These are phyloP conservation scores for Lantana camara DNA, from an alignment of 257 asterid genomes.

Conservation along the genomic window DNA sequence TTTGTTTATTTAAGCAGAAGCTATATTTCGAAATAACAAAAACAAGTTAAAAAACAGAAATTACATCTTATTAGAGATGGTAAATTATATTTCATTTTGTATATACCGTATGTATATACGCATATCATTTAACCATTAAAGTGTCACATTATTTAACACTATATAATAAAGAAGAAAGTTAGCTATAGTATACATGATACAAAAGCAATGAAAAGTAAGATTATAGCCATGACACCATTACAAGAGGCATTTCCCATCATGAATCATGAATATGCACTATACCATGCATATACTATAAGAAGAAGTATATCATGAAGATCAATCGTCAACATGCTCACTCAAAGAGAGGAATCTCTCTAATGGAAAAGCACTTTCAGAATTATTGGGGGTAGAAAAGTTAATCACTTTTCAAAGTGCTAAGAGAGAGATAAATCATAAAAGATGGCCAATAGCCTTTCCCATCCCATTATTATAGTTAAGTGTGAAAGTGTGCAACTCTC, in stretches of 20 bases:
- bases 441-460: constrained; percentile 35
- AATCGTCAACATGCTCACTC: constrained; percentile 21
- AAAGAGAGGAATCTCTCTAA: constrained; percentile 43
- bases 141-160: too few relatives aligned
- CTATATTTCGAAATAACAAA: too few relatives aligned
- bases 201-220: too few relatives aligned
- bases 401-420: constrained; percentile 43
- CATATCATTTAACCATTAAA: too few relatives aligned
- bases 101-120: too few relatives aligned
- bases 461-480: constrained; percentile 36
- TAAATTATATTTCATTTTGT: too few relatives aligned
- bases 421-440: constrained; percentile 30
- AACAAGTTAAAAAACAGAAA: too few relatives aligned
- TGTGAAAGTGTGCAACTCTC: constrained; percentile 31
- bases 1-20: too few relatives aligned
- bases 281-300: constrained; percentile 41
- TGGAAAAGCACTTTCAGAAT: constrained; percentile 40
- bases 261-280: constrained; percentile 61
- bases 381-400: constrained; percentile 52
- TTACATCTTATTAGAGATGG: too few relatives aligned
- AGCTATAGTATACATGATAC: too few relatives aligned
- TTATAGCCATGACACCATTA: constrained; percentile 4
- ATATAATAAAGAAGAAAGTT: too few relatives aligned
- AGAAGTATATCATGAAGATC: constrained; percentile 31
- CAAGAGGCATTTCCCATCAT: constrained; percentile 26